These are phyloP conservation scores for Aspergillus udagawae DNA, from an alignment of 2,329 filamentous ascomycete genomes.

Conservation along the genomic window DNA sequence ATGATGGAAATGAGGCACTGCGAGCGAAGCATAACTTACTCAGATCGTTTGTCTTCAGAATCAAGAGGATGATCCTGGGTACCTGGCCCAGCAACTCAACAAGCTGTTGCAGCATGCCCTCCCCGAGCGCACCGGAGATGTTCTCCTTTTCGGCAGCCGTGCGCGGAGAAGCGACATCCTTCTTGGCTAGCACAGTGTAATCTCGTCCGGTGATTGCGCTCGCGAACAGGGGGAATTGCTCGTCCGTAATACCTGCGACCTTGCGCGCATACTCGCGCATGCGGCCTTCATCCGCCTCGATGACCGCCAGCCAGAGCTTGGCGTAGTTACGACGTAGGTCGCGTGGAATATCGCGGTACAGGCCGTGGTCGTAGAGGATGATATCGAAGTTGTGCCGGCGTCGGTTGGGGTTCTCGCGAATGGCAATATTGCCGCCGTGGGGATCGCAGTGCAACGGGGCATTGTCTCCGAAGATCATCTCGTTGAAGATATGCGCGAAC, in stretches of 20 bases:
- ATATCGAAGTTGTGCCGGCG: conserved; percentile 81
- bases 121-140: conserved; percentile 79
- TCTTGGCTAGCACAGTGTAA: conserved; percentile 67
- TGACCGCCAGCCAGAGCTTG: conserved; percentile 94
- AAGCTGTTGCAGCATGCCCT: conserved; percentile 82
- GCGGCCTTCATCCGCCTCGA: conserved; percentile 76
- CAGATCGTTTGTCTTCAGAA: conserved; percentile 96
- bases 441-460: conserved; percentile 95
- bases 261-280: conserved; percentile 90
- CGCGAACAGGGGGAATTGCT: conserved; percentile 91
- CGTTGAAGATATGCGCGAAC: conserved; percentile 90
- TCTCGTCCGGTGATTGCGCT: conserved; percentile 94
- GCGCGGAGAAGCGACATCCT: conserved; percentile 55
- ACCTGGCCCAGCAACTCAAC: conserved; percentile 85
- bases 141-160: conserved; percentile 75
- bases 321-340: conserved; percentile 80
- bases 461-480: conserved; percentile 93
- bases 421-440: conserved; percentile 92
- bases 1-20: neutral
- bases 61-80: conserved; percentile 85
- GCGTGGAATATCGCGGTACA: conserved; percentile 88
- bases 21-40: conserved; percentile 46
- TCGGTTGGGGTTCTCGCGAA: conserved; percentile 67
- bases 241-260: conserved; percentile 81
- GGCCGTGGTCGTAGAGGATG: conserved; percentile 91